Base-by-base conservation (phyloP, 805 yeast genomes). In the Wickerhamomyces bisporus region DNA sequence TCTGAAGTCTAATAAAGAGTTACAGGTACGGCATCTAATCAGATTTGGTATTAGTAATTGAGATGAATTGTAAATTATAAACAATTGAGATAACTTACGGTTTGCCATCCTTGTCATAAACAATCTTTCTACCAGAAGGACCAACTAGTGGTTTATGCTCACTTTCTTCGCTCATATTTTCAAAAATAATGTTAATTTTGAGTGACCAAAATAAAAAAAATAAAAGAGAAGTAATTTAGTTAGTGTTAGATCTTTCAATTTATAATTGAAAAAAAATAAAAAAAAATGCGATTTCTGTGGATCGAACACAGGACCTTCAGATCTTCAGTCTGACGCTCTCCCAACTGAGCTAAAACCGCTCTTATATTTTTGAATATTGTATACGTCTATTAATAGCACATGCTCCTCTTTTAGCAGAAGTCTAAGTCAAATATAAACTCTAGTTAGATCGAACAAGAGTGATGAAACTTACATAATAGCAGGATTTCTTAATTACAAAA, bases 101-200 rank as follows among this genome's bases (percentile, higher is more conserved):
- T 60, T 86, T 89, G 1, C 98, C 98, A 60, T 91, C 82, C 56
- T 86, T 80, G 54, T 86, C 96, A 40, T 85, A 77, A 17, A 86
- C 61, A 41, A 87, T 81, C 48, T 75, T 77, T 33, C 81, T 68
- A 0, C 95, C 95, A 17, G 73, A 56, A 3, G 73, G 65, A 0
- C 86, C 86, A 34, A 68, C 48, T 11, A 49, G 68, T 0, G 82
- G 79, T 47, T 47, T 55, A 4, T 34, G 38, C 3, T 27, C 35
- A 6, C 7, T 15, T 10, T 27, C 19, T 21, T 21, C 24, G 24
- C 24, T 21, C 24, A 21, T 21, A 21, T 7, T 21, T 10, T 21
- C 24, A 7, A 10, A 10, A 21, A n/a, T n/a, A n/a, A n/a, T n/a
- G n/a, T n/a, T 21, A 21, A 7, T 7, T 7, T 21, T 21, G 24